Evolutionary conservation across 2,329 filamentous ascomycete species (phyloP).

Genomic region (Sarocladium strictum): DNA sequence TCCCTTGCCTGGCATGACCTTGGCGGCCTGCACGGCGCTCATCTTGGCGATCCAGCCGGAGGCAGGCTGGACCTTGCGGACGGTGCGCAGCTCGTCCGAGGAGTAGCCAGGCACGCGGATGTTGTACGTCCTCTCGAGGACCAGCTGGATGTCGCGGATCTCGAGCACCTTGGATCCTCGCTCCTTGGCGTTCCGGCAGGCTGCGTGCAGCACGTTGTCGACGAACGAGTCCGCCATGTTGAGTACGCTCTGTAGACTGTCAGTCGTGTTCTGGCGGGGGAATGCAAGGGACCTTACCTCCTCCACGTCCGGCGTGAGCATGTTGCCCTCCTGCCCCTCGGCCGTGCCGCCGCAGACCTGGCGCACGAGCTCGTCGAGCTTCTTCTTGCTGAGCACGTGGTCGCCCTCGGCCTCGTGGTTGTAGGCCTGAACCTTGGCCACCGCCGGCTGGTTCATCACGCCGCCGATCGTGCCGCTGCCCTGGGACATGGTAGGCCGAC

Average conservation of each 20-base stretch:
- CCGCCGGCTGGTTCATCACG: slow-evolving; percentile 80
- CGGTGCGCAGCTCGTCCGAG: slow-evolving; percentile 87
- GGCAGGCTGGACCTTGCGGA: slow-evolving; percentile 86
- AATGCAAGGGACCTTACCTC: slow-evolving; percentile 55
- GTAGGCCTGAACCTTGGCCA: slow-evolving; percentile 75
- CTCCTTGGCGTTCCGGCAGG: slow-evolving; percentile 89
- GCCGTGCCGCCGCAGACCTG: slow-evolving; percentile 82
- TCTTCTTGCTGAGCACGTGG: slow-evolving; percentile 94
- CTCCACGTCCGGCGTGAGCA: slow-evolving; percentile 87
- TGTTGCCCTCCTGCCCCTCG: slow-evolving; percentile 67
- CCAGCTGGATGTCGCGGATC: slow-evolving; percentile 77
- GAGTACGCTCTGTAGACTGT: slow-evolving; percentile 64
- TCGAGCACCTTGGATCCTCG: slow-evolving; percentile 87
- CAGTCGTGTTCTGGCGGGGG: slow-evolving; percentile 11
- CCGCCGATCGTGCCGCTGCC: slow-evolving; percentile 73
- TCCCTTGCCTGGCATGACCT: slow-evolving; percentile 63
- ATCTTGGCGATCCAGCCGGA: slow-evolving; percentile 93
- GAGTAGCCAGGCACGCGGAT: slow-evolving; percentile 92
- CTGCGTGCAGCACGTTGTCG: slow-evolving; percentile 79
- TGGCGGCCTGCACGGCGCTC: slow-evolving; percentile 91
- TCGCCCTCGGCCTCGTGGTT: slow-evolving; percentile 89
- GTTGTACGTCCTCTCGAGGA: slow-evolving; percentile 80
- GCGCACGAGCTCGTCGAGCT: slow-evolving; percentile 88
- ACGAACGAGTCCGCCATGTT: slow-evolving; percentile 91
- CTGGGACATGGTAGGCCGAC: slow-evolving; percentile 78